phyloP scores from a whole-genome alignment of 1,284 basidiomycete genomes.

The Pseudozyma tsukubaensis region DNA sequence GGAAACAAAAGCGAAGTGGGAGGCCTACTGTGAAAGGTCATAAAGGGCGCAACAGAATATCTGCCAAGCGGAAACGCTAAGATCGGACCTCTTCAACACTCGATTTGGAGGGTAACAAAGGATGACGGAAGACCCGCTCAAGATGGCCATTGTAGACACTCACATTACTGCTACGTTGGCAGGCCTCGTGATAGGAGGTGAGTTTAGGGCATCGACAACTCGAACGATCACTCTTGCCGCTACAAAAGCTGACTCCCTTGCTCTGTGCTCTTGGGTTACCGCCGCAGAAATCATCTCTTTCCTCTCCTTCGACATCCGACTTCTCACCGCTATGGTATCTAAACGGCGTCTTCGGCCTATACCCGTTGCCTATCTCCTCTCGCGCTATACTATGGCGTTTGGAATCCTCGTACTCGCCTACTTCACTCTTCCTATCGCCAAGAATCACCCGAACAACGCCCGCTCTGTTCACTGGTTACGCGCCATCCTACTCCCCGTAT shows the following conservation, averaged over 20 bases:
- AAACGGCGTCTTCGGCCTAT: constrained; percentile 15
- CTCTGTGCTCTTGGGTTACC: background rate
- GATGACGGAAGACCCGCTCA: background rate
- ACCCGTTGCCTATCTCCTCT: constrained; percentile 25
- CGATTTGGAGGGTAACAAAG: too few relatives aligned
- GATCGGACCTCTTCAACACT: too few relatives aligned
- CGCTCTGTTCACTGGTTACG: constrained; percentile 13
- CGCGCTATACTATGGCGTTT: constrained; percentile 18
- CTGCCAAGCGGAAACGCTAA: too few relatives aligned
- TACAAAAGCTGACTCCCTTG: background rate
- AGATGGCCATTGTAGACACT: constrained; percentile 12
- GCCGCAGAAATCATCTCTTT: constrained; percentile 31
- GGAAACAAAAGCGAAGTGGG: too few relatives aligned
- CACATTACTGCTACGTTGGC: constrained; percentile 25
- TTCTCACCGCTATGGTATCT: constrained; percentile 17
- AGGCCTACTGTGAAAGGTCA: too few relatives aligned
- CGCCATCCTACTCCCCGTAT: constrained; percentile 11
- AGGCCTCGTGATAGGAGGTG: constrained; percentile 30
- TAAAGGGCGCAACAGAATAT: too few relatives aligned
- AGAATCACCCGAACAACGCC: background rate
- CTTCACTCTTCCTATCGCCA: constrained; percentile 7
- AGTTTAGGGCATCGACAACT: background rate
- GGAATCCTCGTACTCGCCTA: constrained; percentile 14
- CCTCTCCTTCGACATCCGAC: constrained; percentile 26
- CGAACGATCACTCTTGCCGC: too few relatives aligned